Conservation (phyloP, 2,329 filamentous ascomycete genomes). For the Cercospora canescens region DNA sequence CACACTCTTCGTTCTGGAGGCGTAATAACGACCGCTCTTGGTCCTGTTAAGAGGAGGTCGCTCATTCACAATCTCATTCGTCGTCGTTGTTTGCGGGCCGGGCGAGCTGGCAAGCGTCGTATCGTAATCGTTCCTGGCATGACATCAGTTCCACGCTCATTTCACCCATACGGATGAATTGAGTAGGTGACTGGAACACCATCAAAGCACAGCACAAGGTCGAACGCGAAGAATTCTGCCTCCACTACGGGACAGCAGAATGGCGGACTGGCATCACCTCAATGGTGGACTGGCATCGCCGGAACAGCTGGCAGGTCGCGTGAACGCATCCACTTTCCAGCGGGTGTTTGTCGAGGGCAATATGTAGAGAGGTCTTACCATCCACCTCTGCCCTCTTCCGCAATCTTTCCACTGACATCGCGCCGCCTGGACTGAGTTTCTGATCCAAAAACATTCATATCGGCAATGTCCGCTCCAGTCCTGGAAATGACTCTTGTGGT, state of each 20-base stretch:
- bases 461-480: slow-evolving; percentile 48
- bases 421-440: slow-evolving; percentile 46
- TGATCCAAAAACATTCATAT: slow-evolving; percentile 32
- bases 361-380: slow-evolving; percentile 13
- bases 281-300: slow-evolving; percentile 16
- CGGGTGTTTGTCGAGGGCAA: background rate
- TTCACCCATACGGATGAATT: background rate
- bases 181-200: slow-evolving; percentile 8
- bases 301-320: background rate
- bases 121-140: background rate
- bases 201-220: background rate
- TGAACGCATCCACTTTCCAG: slow-evolving; percentile 6
- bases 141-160: slow-evolving; percentile 3
- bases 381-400: slow-evolving; percentile 65
- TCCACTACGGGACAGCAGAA: slow-evolving; percentile 7
- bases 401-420: slow-evolving; percentile 72
- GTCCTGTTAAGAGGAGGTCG: slow-evolving; percentile 1
- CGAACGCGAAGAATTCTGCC: slow-evolving; percentile 7
- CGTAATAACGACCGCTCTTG: slow-evolving; percentile 14
- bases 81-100: background rate
- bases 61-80: background rate
- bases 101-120: background rate
- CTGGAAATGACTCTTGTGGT: slow-evolving; percentile 46
- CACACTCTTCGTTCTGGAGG: slow-evolving; percentile 5
- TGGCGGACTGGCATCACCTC: slow-evolving; percentile 14